These are phyloP conservation scores for Neocatenulostroma microsporum DNA, from an alignment of 2,329 filamentous ascomycete species.

Conservation along the genomic window DNA sequence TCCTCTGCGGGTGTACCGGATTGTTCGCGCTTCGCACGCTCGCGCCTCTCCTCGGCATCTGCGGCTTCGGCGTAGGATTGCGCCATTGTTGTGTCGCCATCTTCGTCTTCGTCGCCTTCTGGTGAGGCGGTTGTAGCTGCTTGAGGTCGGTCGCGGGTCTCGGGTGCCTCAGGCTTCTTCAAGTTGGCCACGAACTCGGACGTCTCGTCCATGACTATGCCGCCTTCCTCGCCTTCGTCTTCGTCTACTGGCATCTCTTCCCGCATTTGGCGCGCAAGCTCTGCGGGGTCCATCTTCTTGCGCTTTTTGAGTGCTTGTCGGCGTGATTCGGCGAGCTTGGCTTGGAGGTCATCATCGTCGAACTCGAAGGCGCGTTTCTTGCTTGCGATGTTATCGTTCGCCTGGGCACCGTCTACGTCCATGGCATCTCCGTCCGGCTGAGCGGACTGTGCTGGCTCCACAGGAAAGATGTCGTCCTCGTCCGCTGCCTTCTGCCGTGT, in stretches of 20 bases:
- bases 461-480: slow-evolving; percentile 46
- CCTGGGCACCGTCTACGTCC: slow-evolving; percentile 58
- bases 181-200: slow-evolving; percentile 88
- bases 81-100: slow-evolving; percentile 35
- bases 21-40: slow-evolving; percentile 37
- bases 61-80: slow-evolving; percentile 34
- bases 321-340: slow-evolving; percentile 74
- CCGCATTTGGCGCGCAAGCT: slow-evolving; percentile 71
- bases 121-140: slow-evolving; percentile 21
- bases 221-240: slow-evolving; percentile 48
- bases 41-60: slow-evolving; percentile 39
- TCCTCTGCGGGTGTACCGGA: slow-evolving; percentile 31
- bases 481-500: slow-evolving; percentile 62
- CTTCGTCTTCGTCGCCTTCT: slow-evolving; percentile 44
- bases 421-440: slow-evolving; percentile 49
- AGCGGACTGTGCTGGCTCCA: slow-evolving; percentile 20
- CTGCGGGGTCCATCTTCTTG: slow-evolving; percentile 77
- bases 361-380: slow-evolving; percentile 62
- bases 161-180: slow-evolving; percentile 53
- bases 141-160: slow-evolving; percentile 31
- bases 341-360: slow-evolving; percentile 89
- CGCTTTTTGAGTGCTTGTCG: slow-evolving; percentile 82
- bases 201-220: slow-evolving; percentile 90
- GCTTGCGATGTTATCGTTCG: slow-evolving; percentile 25
- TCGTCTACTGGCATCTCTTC: slow-evolving; percentile 60